These are phyloP conservation scores for Fusarium cicatricum DNA, from an alignment of 2,329 filamentous ascomycete species.

Conservation along the genomic window DNA sequence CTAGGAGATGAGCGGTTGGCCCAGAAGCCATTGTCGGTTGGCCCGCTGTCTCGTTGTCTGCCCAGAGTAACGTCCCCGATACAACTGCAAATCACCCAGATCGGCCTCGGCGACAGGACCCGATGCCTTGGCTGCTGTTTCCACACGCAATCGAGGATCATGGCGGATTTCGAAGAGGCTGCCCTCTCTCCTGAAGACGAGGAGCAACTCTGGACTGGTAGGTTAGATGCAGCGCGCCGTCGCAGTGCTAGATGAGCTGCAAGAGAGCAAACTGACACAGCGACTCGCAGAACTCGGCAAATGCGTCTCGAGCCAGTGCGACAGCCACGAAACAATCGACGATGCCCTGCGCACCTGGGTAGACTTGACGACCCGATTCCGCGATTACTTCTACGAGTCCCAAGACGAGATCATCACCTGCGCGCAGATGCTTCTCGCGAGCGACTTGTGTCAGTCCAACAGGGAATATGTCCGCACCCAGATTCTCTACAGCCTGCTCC, in stretches of 20 bases:
- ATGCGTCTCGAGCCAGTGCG: slow-evolving; percentile 57
- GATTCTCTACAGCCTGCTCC: slow-evolving; percentile 87
- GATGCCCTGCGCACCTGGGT: slow-evolving; percentile 87
- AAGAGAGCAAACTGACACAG: slow-evolving; percentile 19
- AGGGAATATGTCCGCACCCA: slow-evolving; percentile 90
- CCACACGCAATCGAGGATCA: slow-evolving; percentile 48
- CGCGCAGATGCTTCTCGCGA: slow-evolving; percentile 79
- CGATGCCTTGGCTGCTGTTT: slow-evolving; percentile 47
- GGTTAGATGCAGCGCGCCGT: slow-evolving; percentile 26
- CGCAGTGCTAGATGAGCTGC: background rate
- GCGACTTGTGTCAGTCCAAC: slow-evolving; percentile 76
- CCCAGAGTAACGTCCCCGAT: slow-evolving; percentile 14
- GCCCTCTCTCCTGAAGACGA: slow-evolving; percentile 77
- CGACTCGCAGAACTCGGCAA: slow-evolving; percentile 55
- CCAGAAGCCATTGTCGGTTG: slow-evolving; percentile 32
- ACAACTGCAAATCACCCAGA: slow-evolving; percentile 10
- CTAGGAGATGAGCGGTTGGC: slow-evolving; percentile 36
- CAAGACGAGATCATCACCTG: slow-evolving; percentile 85
- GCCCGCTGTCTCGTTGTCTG: slow-evolving; percentile 24
- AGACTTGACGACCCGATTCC: slow-evolving; percentile 76
- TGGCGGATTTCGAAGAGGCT: slow-evolving; percentile 69
- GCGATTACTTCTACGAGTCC: slow-evolving; percentile 76
- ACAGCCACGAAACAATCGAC: slow-evolving; percentile 73
- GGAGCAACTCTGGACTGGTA: slow-evolving; percentile 90
- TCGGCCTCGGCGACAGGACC: slow-evolving; percentile 35